Evolutionary conservation across 139 green algal species (phyloP).

Genomic region (Haematococcus sp.): DNA sequence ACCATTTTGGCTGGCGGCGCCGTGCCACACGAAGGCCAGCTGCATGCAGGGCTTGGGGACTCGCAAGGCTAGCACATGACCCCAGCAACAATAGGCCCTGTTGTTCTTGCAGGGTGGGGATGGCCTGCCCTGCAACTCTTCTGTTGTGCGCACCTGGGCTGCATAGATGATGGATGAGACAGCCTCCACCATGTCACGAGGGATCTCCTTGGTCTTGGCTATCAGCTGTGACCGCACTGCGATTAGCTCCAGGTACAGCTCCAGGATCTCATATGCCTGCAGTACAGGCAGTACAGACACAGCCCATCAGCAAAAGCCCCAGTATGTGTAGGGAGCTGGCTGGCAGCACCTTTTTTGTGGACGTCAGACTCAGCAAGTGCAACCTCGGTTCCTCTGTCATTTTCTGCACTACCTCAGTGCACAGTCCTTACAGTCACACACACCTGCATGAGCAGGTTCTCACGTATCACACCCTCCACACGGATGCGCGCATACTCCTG

Average conservation of each 20-base stretch:
- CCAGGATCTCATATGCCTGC: slow-evolving; percentile 81
- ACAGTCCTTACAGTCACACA: background rate
- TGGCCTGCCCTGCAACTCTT: background rate
- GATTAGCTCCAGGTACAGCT: slow-evolving; percentile 91
- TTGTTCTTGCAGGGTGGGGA: no score
- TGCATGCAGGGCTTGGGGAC: no score
- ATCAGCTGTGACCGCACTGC: slow-evolving; percentile 74
- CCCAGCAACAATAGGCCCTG: no score
- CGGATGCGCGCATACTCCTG: slow-evolving; percentile 81
- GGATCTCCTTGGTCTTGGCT: slow-evolving; percentile 68
- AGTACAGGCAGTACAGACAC: background rate
- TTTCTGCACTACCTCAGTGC: background rate
- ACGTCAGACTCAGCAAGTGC: no score
- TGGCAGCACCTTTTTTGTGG: no score
- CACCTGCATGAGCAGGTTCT: slow-evolving; percentile 61
- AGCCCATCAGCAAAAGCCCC: background rate
- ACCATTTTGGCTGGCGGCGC: no score
- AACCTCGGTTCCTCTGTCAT: no score
- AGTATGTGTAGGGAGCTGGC: no score
- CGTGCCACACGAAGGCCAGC: no score
- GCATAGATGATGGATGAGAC: slow-evolving; percentile 60
- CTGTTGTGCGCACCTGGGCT: no score
- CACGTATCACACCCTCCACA: slow-evolving; percentile 84
- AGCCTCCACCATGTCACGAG: slow-evolving; percentile 74
- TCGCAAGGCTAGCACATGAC: no score